These are phyloP conservation scores for Colletotrichum tofieldiae DNA, from an alignment of 2,329 filamentous ascomycete species.

Conservation along the genomic window DNA sequence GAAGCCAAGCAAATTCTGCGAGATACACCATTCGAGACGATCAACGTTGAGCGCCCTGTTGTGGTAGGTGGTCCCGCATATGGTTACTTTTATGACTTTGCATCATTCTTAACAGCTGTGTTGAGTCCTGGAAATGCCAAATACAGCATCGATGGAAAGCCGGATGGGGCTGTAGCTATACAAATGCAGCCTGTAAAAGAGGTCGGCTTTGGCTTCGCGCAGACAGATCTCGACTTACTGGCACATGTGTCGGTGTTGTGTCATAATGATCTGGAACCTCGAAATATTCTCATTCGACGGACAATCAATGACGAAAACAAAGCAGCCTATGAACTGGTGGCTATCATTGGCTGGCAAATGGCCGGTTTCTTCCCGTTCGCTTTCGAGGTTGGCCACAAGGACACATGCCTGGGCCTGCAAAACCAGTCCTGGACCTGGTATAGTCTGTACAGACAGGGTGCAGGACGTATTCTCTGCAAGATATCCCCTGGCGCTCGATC, in stretches of 20 bases:
- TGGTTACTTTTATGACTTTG: neutral
- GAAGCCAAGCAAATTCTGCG: neutral
- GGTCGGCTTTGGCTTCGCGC: constrained; percentile 1
- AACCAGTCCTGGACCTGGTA: constrained; percentile 30
- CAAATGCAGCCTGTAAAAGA: neutral
- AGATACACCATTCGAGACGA: neutral
- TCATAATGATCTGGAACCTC: constrained; percentile 35
- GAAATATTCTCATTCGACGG: constrained; percentile 13
- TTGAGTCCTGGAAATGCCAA: neutral
- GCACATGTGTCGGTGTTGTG: constrained; percentile 1
- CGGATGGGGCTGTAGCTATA: constrained; percentile 7
- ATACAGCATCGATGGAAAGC: neutral
- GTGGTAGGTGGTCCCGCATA: neutral
- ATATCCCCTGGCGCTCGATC: neutral
- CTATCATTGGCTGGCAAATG: constrained; percentile 20
- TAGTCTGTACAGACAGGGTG: neutral
- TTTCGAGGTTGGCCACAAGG: constrained; percentile 13
- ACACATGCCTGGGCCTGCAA: neutral
- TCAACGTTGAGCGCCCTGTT: neutral
- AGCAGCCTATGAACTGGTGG: neutral
- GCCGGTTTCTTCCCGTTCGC: constrained; percentile 28
- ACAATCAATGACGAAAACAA: neutral
- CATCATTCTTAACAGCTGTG: neutral
- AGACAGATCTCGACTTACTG: constrained; percentile 5
- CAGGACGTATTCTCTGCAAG: neutral